Percentiles rank a stretch among this genome's conserved stretches.
Conservation (phyloP, 1,284 basidiomycete genomes). For the Quambalaria eucalypti region DNA sequence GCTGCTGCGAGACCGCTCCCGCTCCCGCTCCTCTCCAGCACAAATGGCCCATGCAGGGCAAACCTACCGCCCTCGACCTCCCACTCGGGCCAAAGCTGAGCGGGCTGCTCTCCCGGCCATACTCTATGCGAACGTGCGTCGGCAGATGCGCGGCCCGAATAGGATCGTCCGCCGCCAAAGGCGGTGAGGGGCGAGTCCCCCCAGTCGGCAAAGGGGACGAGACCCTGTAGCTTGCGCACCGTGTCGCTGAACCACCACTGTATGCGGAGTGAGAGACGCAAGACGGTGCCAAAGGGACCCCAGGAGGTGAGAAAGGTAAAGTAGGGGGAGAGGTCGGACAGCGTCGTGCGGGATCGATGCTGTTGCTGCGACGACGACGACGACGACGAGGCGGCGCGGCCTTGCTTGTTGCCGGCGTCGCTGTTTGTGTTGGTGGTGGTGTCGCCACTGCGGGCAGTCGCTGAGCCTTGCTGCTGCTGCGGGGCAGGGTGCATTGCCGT, state of each 20-base stretch:
- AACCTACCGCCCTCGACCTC: constrained; percentile 19
- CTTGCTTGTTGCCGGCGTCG: too few relatives aligned
- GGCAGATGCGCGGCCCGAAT: neutral
- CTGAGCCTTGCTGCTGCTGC: too few relatives aligned
- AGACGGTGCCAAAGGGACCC: constrained; percentile 9
- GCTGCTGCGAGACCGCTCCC: neutral
- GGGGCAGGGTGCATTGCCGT: too few relatives aligned
- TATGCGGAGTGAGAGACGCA: neutral
- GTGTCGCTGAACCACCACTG: neutral
- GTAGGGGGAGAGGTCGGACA: neutral
- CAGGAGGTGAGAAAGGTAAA: constrained; percentile 5
- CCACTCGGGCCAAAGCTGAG: constrained; percentile 35
- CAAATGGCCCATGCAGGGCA: constrained; percentile 31
- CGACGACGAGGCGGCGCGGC: too few relatives aligned
- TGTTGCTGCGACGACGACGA: too few relatives aligned
- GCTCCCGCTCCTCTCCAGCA: neutral
- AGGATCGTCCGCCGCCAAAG: constrained; percentile 5
- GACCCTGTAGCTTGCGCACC: neutral
- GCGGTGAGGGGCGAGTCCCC: constrained; percentile 7
- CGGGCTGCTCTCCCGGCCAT: constrained; percentile 16
- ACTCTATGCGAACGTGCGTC: neutral
- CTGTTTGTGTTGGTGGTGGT: too few relatives aligned
- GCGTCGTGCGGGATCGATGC: neutral
- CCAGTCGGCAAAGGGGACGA: neutral
- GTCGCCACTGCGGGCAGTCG: too few relatives aligned